Percentiles rank a stretch among this genome's conserved stretches.
Evolutionary conservation across 257 asterid genomes (phyloP).

Genomic region (Solanum pimpinellifolium): DNA sequence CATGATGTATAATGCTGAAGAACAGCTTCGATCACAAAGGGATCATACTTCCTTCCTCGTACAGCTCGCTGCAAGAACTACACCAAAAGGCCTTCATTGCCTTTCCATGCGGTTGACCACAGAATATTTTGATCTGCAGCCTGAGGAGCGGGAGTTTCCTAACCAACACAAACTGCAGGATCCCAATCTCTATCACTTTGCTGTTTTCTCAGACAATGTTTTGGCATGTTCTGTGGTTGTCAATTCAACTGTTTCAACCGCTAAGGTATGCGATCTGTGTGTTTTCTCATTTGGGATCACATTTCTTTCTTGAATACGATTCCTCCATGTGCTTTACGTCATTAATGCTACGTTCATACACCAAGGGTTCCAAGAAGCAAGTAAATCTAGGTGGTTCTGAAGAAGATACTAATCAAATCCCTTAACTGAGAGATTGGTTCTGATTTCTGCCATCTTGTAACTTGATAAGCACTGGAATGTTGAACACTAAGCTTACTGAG

Average conservation of each 20-base stretch:
- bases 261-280: conserved; percentile 36
- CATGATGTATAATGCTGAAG: conserved; percentile 77
- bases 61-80: conserved; percentile 78
- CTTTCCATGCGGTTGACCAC: conserved; percentile 84
- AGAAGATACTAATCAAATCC: not conserved
- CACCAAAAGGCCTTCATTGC: conserved; percentile 87
- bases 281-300: not conserved
- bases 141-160: conserved; percentile 47
- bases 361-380: not conserved
- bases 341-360: not conserved
- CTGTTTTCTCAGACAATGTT: conserved; percentile 83
- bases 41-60: conserved; percentile 61
- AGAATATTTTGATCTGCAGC: conserved; percentile 61
- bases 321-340: not conserved
- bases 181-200: conserved; percentile 69
- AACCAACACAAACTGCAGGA: conserved; percentile 41
- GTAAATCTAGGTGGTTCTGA: not conserved
- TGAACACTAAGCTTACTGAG: not conserved
- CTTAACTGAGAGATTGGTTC: not conserved
- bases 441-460: not conserved
- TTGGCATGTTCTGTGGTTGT: conserved; percentile 91
- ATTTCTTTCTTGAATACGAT: not conserved
- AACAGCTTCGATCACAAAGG: conserved; percentile 56
- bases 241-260: conserved; percentile 68
- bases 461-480: not conserved